Evolutionary conservation across 2,329 filamentous ascomycete species (phyloP).

Genomic region (Fusarium sp.): DNA sequence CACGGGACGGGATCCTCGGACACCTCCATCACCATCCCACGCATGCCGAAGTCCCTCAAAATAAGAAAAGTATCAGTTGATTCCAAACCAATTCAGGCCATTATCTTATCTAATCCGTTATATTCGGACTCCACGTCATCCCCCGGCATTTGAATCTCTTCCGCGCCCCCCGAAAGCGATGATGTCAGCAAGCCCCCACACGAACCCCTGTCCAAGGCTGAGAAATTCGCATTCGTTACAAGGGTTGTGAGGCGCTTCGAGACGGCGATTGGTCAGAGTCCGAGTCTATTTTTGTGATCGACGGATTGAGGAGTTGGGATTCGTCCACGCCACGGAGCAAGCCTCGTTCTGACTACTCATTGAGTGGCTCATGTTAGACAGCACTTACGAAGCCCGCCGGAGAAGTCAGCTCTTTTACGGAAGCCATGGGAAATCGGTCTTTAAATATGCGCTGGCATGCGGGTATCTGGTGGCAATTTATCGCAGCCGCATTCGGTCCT

Average conservation of each 20-base stretch:
- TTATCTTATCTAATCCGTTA: background rate
- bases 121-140: background rate
- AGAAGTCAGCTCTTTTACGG: background rate
- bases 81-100: background rate
- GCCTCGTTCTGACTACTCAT: conserved; percentile 6
- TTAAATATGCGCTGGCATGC: background rate
- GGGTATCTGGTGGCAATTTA: background rate
- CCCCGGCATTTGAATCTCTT: background rate
- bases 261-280: background rate
- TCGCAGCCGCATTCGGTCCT: background rate
- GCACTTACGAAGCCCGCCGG: background rate
- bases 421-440: background rate
- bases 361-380: conserved; percentile 5
- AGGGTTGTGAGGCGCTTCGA: background rate
- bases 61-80: background rate
- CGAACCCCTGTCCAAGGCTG: background rate
- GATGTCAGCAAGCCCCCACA: conserved; percentile 13
- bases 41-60: background rate
- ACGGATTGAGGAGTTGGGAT: background rate
- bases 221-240: background rate
- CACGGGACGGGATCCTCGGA: background rate
- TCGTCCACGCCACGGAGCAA: background rate
- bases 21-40: background rate
- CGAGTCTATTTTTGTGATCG: conserved; percentile 14
- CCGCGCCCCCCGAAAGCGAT: background rate